A percentile compares a stretch with the other conserved stretches of the same genome.
Evolutionary conservation across 495 filamentous ascomycete genomes (phyloP).

Genomic region (Xylaria acuta): DNA sequence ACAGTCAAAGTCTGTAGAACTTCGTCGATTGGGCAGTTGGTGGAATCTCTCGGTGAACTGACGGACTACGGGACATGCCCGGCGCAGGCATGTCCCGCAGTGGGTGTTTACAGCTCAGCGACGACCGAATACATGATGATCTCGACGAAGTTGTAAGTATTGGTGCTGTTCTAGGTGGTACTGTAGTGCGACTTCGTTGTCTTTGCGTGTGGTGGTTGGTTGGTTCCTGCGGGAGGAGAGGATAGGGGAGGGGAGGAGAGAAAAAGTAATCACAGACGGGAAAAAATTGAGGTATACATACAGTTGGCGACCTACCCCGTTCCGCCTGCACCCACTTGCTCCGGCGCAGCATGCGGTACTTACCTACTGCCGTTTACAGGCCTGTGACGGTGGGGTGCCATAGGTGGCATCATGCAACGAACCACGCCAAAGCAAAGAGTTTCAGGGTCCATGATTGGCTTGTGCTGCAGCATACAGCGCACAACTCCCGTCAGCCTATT

Average conservation of each 20-base stretch:
- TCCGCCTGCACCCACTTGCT: constrained; percentile 19
- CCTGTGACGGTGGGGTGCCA: background rate
- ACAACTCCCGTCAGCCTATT: constrained; percentile 17
- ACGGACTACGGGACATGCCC: constrained; percentile 69
- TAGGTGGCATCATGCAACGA: constrained; percentile 17
- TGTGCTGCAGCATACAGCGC: background rate
- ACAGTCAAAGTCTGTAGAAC: constrained; percentile 59
- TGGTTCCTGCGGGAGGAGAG: constrained; percentile 43
- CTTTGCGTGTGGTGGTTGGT: constrained; percentile 48
- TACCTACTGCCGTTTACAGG: background rate
- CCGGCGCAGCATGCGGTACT: constrained; percentile 1
- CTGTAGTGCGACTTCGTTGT: constrained; percentile 73
- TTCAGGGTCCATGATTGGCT: constrained; percentile 17
- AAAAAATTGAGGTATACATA: constrained; percentile 38
- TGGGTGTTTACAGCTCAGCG: constrained; percentile 93
- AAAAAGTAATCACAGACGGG: constrained; percentile 41
- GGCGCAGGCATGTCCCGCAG: constrained; percentile 69
- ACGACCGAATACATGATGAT: constrained; percentile 79
- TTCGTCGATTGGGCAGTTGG: constrained; percentile 76
- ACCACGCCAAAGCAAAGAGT: constrained; percentile 12
- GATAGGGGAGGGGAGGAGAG: constrained; percentile 37
- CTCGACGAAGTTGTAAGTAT: constrained; percentile 76
- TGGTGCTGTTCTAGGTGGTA: constrained; percentile 47
- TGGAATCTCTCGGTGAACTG: constrained; percentile 83
- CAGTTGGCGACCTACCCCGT: constrained; percentile 11